phyloP scores from a whole-genome alignment of 108 stramenopile species.

The Bacterosira constricta region DNA sequence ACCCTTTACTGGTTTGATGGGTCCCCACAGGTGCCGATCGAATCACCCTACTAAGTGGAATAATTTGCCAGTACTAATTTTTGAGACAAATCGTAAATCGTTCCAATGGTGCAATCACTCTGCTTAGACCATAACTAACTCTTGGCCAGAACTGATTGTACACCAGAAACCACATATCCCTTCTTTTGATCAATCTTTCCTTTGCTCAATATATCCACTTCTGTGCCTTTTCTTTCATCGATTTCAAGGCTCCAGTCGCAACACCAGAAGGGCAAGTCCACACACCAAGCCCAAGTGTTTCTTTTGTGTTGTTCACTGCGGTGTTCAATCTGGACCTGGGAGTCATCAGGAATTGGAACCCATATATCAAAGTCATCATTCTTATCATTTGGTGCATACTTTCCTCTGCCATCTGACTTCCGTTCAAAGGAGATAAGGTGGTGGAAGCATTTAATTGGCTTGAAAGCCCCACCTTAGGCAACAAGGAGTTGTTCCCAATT shows the following conservation, averaged over 20 bases:
- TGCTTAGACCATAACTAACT: no score
- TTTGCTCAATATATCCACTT: constrained; percentile 3
- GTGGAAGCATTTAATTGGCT: constrained; percentile 2
- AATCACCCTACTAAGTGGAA: no score
- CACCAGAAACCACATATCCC: constrained; percentile 4
- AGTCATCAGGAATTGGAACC: constrained; percentile 13
- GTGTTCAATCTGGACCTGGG: neutral
- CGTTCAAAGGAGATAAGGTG: constrained; percentile 11
- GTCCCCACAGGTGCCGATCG: neutral
- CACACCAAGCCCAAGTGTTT: constrained; percentile 10
- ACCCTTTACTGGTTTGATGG: neutral
- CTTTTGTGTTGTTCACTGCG: neutral
- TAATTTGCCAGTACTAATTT: neutral
- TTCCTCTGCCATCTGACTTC: neutral
- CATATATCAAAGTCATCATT: constrained; percentile 1
- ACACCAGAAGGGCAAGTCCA: neutral
- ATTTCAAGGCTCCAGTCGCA: neutral
- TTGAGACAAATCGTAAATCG: neutral
- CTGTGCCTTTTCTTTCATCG: constrained; percentile 4
- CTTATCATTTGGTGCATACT: neutral
- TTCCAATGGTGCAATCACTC: neutral
- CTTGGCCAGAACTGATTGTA: neutral
- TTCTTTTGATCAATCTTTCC: neutral
- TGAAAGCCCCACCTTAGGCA: constrained; percentile 4
- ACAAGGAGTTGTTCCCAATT: constrained; percentile 1